Evolutionary conservation across 106 monocot species (phyloP), one percentile per base, ranked within the genome.

Genomic region (Acorus gramineus): DNA sequence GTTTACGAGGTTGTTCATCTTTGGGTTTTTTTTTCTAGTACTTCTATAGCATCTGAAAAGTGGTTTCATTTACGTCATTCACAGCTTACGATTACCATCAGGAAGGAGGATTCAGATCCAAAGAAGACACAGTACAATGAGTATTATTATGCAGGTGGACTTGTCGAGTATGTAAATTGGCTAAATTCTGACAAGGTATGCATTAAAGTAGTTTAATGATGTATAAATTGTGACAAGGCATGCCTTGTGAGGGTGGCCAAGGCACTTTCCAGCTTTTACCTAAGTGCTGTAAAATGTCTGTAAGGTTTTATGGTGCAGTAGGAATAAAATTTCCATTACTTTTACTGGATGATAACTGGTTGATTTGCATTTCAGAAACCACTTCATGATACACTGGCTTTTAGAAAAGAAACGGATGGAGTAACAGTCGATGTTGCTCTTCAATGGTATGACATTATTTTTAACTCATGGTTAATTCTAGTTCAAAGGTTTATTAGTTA

Each of bases 101-200:
- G 85, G 74, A 96, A 87, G 78, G 82, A 87, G 54, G 84, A 77
- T 57, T 82, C 65, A 46, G 82, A 91, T 65, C 80, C 78, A 66
- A 73, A 63, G 62, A 75, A 62, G 58, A 58, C 72, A 13, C 79
- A 77, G 68, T 87, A 87, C 56, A 91, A 80, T 51, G 85, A 91
- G 63, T 87, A 83, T 66, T 83, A 65, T 66, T 96, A 87, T 85
- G 81, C 90, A 72, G 96, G 96, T 68, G 96, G 96, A 44, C 83
- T 96, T 69, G 75, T 85, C 66, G 96, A 96, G 67, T 96, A 96
- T 81, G 87, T 91, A 64, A 85, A 79, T 56, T 96, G 96, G 96
- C 75, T 96, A 67, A 96, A 91, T 77, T 75, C 77, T 68, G 91
- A 96, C 45, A 96, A 91, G 87, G 96, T 96, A 71, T 76, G 75